Evolutionary conservation across 2,329 filamentous ascomycete species (phyloP).

Genomic region (Pyrenophora seminiperda): DNA sequence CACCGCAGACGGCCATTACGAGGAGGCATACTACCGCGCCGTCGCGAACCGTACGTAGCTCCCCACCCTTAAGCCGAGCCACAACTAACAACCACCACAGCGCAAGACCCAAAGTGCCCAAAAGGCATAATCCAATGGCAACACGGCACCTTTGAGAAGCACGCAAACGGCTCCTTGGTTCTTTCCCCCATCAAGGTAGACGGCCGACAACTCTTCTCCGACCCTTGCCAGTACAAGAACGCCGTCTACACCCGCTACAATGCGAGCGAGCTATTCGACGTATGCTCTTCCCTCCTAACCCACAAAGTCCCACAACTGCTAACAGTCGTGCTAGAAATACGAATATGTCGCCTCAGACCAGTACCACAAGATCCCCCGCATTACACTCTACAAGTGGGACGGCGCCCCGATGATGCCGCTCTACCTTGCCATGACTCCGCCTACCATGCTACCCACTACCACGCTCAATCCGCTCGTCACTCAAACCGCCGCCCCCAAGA

Average conservation of each 20-base stretch:
- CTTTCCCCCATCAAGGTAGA: conserved; percentile 68
- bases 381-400: conserved; percentile 68
- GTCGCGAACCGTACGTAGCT: conserved; percentile 67
- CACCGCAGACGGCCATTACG: conserved; percentile 68
- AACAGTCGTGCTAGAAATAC: conserved; percentile 45
- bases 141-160: conserved; percentile 66
- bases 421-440: conserved; percentile 67
- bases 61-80: background rate
- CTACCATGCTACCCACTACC: conserved; percentile 71
- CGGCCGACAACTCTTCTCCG: conserved; percentile 68
- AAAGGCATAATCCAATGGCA: conserved; percentile 74
- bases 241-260: conserved; percentile 70
- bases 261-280: conserved; percentile 66
- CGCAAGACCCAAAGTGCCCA: conserved; percentile 64
- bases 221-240: conserved; percentile 64
- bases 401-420: conserved; percentile 70
- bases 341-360: conserved; percentile 57
- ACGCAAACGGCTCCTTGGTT: conserved; percentile 62
- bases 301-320: background rate
- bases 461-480: conserved; percentile 64
- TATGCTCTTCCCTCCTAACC: conserved; percentile 42
- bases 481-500: conserved; percentile 43
- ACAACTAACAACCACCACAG: conserved; percentile 49
- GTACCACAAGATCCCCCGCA: conserved; percentile 65
- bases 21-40: conserved; percentile 72